Percentiles rank a stretch among this genome's conserved stretches.
Conservation (phyloP, 805 yeast genomes). For the Zygoascus tannicola region DNA sequence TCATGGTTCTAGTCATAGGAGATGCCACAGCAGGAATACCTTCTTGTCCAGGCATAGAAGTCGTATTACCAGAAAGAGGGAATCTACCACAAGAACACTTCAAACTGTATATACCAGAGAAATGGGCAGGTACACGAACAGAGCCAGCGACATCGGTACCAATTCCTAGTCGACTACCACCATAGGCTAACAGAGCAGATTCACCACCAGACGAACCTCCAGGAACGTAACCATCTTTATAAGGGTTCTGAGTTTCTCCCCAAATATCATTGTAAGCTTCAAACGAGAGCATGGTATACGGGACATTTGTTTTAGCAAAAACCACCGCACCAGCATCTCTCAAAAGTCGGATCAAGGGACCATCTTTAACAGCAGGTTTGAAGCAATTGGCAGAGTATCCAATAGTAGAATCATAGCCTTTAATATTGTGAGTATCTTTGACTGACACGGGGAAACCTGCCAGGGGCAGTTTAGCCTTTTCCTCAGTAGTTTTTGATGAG, state of each 20-base stretch:
- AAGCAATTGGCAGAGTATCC: slow-evolving; percentile 38
- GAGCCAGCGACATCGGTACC: slow-evolving; percentile 53
- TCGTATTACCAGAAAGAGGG: slow-evolving; percentile 34
- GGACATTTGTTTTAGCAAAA: slow-evolving; percentile 47
- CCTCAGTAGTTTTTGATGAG: slow-evolving; percentile 37
- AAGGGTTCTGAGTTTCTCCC: slow-evolving; percentile 44
- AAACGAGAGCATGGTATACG: slow-evolving; percentile 47
- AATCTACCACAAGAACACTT: slow-evolving; percentile 43
- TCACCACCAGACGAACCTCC: slow-evolving; percentile 53
- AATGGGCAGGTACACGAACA: slow-evolving; percentile 46
- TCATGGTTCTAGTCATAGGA: slow-evolving; percentile 37
- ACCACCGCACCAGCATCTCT: slow-evolving; percentile 47
- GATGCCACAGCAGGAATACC: slow-evolving; percentile 39
- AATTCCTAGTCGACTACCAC: slow-evolving; percentile 43
- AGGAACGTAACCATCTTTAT: slow-evolving; percentile 36
- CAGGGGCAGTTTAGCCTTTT: slow-evolving; percentile 29
- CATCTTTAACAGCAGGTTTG: slow-evolving; percentile 34
- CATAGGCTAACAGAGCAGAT: slow-evolving; percentile 38
- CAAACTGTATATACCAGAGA: slow-evolving; percentile 41
- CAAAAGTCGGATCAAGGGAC: slow-evolving; percentile 35
- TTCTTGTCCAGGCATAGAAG: slow-evolving; percentile 39
- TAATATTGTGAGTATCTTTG: slow-evolving; percentile 46
- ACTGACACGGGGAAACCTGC: slow-evolving; percentile 58
- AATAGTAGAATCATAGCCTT: slow-evolving; percentile 44
- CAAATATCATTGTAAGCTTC: slow-evolving; percentile 47